These are phyloP conservation scores for Geopyxis carbonaria DNA, from an alignment of 495 filamentous ascomycete genomes.

Conservation along the genomic window DNA sequence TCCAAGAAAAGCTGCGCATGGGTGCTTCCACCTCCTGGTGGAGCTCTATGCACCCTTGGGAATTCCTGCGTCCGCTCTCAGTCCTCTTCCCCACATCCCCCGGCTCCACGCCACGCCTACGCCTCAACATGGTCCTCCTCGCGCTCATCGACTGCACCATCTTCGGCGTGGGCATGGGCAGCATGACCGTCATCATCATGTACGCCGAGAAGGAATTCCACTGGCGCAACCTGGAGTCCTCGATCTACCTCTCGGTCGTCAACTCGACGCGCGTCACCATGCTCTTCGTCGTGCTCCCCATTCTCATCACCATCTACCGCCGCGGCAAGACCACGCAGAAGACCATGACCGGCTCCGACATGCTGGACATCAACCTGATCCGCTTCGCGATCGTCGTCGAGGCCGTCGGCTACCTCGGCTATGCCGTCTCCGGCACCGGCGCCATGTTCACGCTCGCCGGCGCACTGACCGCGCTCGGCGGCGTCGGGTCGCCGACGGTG, in stretches of 20 bases:
- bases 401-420: constrained; percentile 56
- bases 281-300: constrained; percentile 57
- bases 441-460: constrained; percentile 48
- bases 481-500: constrained; percentile 66
- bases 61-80: constrained; percentile 55
- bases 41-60: constrained; percentile 34
- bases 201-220: constrained; percentile 64
- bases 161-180: constrained; percentile 68
- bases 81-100: constrained; percentile 57
- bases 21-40: constrained; percentile 7
- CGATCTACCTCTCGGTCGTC: constrained; percentile 57
- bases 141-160: constrained; percentile 61
- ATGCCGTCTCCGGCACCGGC: constrained; percentile 41
- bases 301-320: constrained; percentile 30
- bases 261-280: constrained; percentile 56
- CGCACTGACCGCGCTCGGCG: constrained; percentile 55
- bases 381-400: constrained; percentile 65
- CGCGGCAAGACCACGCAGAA: constrained; percentile 29
- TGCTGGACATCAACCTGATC: constrained; percentile 58
- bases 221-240: constrained; percentile 62
- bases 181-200: constrained; percentile 55
- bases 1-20: constrained; percentile 8
- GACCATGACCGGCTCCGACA: constrained; percentile 51
- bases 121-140: constrained; percentile 63
- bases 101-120: constrained; percentile 41